Base-by-base conservation (phyloP, 2,329 filamentous ascomycete species). In the Calonectria pauciramosa region DNA sequence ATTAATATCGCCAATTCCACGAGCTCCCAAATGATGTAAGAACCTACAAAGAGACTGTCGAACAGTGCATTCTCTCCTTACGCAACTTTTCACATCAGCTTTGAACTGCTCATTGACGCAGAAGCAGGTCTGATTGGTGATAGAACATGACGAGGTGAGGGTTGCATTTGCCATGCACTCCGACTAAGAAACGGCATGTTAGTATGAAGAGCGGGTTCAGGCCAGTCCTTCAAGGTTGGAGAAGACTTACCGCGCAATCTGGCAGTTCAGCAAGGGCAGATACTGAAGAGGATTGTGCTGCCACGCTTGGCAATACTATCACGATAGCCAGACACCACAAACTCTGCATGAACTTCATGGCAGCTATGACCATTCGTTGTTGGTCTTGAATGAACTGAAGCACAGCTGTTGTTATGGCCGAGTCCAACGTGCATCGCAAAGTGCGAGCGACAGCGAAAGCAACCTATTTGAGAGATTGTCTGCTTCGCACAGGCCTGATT, bases 381-480 rank as follows among this genome's bases (percentile, higher is more conserved):
- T 41, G 34, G 34, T 10, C 20, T 23, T 28, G n/a, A 60, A 41
- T 28, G 23, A 28, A 38, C 34, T 11, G 8, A 16, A 41, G 14
- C 34, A 20, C n/a, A 9, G 13, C 3, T 20, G n/a, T 18, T 41
- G 56, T 41, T 6, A 6, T 26, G 23, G 14, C 34, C 34, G 5
- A 63, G 36, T 63, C 34, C 2, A 63, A 63, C 8, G 6, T 9
- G 9, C 56, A 28, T 28, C 23, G 56, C n/a, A 63, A 63, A 28
- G 38, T 63, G 56, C 6, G n/a, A 63, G 34, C 36, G 36, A 14
- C 52, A 63, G 34, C 34, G 23, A 44, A 41, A 11, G 56, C 34
- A n/a, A 47, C n/a, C n/a, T 63, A 63, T 63, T 63, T 63, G 56
- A 63, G 56, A 63, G 56, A 28, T 63, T 18, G 56, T 30, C 36